These are phyloP conservation scores for Pisolithus microcarpus DNA, from an alignment of 768 basidiomycete genomes.

Conservation along the genomic window DNA sequence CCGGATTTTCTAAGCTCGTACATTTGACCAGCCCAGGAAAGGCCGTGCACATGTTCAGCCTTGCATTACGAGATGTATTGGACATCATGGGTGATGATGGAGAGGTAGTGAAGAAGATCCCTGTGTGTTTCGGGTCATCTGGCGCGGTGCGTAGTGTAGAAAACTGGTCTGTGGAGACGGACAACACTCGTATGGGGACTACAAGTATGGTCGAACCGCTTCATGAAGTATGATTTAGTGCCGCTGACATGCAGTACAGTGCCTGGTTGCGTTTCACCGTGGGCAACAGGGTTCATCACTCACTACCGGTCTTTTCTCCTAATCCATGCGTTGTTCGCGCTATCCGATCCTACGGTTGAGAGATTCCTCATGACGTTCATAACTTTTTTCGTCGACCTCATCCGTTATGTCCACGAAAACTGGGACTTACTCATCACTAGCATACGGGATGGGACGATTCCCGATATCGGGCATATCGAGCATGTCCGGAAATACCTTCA, in stretches of 20 bases:
- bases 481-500: slow-evolving; percentile 5
- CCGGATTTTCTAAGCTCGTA: too few relatives aligned
- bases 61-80: too few relatives aligned
- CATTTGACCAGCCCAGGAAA: too few relatives aligned
- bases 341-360: slow-evolving; percentile 6
- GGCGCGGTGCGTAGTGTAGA: too few relatives aligned
- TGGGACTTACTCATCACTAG: slow-evolving; percentile 6
- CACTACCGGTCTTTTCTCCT: slow-evolving; percentile 9
- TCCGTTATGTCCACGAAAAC: slow-evolving; percentile 4
- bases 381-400: slow-evolving; percentile 8
- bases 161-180: background rate
- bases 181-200: background rate
- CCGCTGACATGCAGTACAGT: too few relatives aligned
- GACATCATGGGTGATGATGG: background rate
- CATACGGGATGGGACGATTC: slow-evolving; percentile 9
- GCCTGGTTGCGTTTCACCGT: slow-evolving; percentile 4
- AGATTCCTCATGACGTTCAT: slow-evolving; percentile 3
- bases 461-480: slow-evolving; percentile 9
- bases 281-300: slow-evolving; percentile 5
- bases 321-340: slow-evolving; percentile 13
- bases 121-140: too few relatives aligned
- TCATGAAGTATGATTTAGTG: too few relatives aligned
- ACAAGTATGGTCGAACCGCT: background rate
- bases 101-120: too few relatives aligned
- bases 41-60: too few relatives aligned